Base-by-base conservation (phyloP, 1,284 basidiomycete genomes). In the Thelephora terrestris region DNA sequence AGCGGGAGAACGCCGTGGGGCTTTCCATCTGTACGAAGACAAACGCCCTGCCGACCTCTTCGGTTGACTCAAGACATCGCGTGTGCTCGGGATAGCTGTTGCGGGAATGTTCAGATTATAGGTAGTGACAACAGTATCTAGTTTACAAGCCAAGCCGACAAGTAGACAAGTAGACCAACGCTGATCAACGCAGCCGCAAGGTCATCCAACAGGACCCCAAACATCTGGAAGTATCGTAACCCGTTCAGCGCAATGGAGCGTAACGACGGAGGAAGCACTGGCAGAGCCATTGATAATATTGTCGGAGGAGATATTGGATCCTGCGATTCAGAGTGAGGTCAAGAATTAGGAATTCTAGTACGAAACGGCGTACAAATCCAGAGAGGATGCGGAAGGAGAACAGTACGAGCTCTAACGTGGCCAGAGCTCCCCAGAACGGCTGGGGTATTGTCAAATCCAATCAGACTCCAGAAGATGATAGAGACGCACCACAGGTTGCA, bases 341-440 rank as follows among this genome's bases (percentile, higher is more conserved):
- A 45, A 35, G 5, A 39, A 6, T 21, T 6, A 7, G 12, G 2
- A 7, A 42, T 42, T 16, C 14, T 10, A 6, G 29, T 14, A 38
- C 4, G 34, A 42, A 45, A 21, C 9, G 16, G 74, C 83, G 58
- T 57, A 86, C 85, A 49, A 81, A 73, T 53, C 78, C 76, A 16
- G 71, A 74, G 57, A 84, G 79, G 63, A 88, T 77, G 48, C 79
- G 76, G 55, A 80, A 59, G 14, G 85, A 85, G 55, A 87, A 83
- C 43, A 89, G 57, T 12, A 71, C 70, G 17, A 87, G 69, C 53
- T 87, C 75, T 4, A 88, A 59, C 1, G 85, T 81, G 36, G 76
- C 75, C 54, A 89, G 87, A 16, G 76, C 80, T 79, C 81, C 85
- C 62, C 88, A 85, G 68, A 89, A 86, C 1, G 82, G 79, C 85